Evolutionary conservation across 2,329 filamentous ascomycete genomes (phyloP).

Genomic region (Rhexocercosporidium sp.): DNA sequence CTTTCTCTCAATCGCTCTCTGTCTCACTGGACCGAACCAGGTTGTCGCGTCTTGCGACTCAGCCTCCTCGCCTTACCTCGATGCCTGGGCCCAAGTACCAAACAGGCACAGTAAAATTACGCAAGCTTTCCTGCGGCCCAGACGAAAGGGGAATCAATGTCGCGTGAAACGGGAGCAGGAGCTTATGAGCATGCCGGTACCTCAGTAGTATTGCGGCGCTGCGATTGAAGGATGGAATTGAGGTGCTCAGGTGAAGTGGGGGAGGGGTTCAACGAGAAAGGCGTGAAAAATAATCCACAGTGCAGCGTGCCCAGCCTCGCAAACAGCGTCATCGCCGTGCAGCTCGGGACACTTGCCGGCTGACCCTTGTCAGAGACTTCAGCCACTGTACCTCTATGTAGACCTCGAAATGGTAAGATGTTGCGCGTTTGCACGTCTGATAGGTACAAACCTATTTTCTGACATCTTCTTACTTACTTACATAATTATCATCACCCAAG

Average conservation of each 20-base stretch:
- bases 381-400: not conserved
- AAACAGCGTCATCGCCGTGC: constrained; percentile 11
- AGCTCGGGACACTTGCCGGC: not conserved
- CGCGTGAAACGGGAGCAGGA: not conserved
- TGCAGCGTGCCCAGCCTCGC: constrained; percentile 8
- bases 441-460: not conserved
- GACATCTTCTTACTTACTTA: not conserved
- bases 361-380: too few relatives aligned
- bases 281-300: not conserved
- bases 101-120: not conserved
- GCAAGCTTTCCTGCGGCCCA: constrained; percentile 20
- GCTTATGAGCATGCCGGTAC: not conserved
- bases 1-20: not conserved
- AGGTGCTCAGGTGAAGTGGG: not conserved
- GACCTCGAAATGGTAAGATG: constrained; percentile 3
- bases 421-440: not conserved
- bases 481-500: not conserved
- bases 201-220: not conserved
- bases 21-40: not conserved
- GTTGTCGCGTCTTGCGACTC: constrained; percentile 18
- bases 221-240: not conserved
- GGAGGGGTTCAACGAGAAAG: not conserved
- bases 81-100: constrained; percentile 8
- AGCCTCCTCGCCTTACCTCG: constrained; percentile 18
- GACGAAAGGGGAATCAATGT: not conserved